Percentiles rank a stretch among this genome's conserved stretches.
phyloP scores from a whole-genome alignment of 345 rosid species.

The Capsella bursapastoris region DNA sequence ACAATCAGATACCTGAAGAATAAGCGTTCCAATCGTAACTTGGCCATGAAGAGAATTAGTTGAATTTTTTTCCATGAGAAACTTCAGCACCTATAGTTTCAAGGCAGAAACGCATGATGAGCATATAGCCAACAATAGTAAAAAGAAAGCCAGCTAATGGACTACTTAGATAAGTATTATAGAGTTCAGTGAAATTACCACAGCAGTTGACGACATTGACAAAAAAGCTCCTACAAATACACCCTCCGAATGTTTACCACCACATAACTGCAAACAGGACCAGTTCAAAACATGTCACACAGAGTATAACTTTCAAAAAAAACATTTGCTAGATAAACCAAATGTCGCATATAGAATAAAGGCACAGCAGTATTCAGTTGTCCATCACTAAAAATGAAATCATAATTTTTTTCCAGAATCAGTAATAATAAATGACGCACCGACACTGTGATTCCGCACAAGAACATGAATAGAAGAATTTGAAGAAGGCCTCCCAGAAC shows the following conservation, averaged over 20 bases:
- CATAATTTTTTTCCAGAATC: background rate
- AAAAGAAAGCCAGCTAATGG: background rate
- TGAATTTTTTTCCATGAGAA: slow-evolving; percentile 86
- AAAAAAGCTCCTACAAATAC: slow-evolving; percentile 88
- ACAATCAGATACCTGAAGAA: slow-evolving; percentile 71
- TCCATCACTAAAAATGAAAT: background rate
- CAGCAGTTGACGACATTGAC: slow-evolving; percentile 97
- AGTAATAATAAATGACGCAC: slow-evolving; percentile 46
- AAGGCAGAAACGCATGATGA: slow-evolving; percentile 14
- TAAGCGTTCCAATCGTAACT: slow-evolving; percentile 85
- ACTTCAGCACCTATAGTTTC: slow-evolving; percentile 70
- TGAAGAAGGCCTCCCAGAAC: slow-evolving; percentile 87
- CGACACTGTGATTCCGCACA: slow-evolving; percentile 78
- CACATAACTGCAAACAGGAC: slow-evolving; percentile 76
- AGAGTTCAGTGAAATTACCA: slow-evolving; percentile 57
- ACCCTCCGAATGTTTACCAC: slow-evolving; percentile 85
- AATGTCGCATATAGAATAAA: slow-evolving; percentile 5
- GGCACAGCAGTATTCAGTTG: background rate
- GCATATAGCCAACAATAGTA: background rate
- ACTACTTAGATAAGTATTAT: slow-evolving; percentile 2
- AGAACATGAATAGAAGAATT: slow-evolving; percentile 82
- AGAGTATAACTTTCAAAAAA: slow-evolving; percentile 10
- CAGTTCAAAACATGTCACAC: slow-evolving; percentile 5
- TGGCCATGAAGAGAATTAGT: slow-evolving; percentile 80
- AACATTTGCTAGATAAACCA: background rate